Conservation (phyloP, 1,139 yeast species). For the Candida pseudocylindracea region DNA sequence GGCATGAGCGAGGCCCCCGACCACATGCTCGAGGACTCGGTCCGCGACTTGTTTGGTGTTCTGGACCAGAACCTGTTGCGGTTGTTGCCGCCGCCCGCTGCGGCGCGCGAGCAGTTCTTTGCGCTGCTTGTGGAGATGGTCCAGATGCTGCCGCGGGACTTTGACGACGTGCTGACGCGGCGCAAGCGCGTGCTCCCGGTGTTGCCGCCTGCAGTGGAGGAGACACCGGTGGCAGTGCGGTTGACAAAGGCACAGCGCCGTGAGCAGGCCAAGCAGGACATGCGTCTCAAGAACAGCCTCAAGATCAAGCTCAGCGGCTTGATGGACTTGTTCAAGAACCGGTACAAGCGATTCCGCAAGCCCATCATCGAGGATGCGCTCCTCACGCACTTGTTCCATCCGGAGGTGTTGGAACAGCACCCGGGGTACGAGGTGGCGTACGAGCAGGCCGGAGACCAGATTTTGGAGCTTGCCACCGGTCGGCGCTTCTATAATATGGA, state of each 20-base stretch:
- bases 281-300: slow-evolving; percentile 60
- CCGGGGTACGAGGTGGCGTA: slow-evolving; percentile 23
- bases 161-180: slow-evolving; percentile 26
- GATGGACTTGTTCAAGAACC: slow-evolving; percentile 70
- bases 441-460: slow-evolving; percentile 32
- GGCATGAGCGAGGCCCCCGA: slow-evolving; percentile 42
- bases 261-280: slow-evolving; percentile 18
- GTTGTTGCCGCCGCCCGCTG: slow-evolving; percentile 17
- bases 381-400: slow-evolving; percentile 60
- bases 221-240: slow-evolving; percentile 1
- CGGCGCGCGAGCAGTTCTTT: slow-evolving; percentile 29
- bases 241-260: too few species aligned
- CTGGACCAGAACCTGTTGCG: slow-evolving; percentile 21
- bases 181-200: slow-evolving; percentile 24
- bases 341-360: slow-evolving; percentile 78
- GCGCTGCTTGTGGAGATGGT: slow-evolving; percentile 30
- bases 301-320: slow-evolving; percentile 72
- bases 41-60: slow-evolving; percentile 29
- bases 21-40: slow-evolving; percentile 13
- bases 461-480: slow-evolving; percentile 57
- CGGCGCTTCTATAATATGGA: slow-evolving; percentile 69
- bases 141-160: slow-evolving; percentile 42
- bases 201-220: slow-evolving; percentile 4
- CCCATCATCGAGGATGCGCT: slow-evolving; percentile 68
- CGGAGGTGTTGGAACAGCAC: slow-evolving; percentile 15